Conservation (phyloP, 2,329 filamentous ascomycete genomes). For the Ceratocystiopsis sp. region DNA sequence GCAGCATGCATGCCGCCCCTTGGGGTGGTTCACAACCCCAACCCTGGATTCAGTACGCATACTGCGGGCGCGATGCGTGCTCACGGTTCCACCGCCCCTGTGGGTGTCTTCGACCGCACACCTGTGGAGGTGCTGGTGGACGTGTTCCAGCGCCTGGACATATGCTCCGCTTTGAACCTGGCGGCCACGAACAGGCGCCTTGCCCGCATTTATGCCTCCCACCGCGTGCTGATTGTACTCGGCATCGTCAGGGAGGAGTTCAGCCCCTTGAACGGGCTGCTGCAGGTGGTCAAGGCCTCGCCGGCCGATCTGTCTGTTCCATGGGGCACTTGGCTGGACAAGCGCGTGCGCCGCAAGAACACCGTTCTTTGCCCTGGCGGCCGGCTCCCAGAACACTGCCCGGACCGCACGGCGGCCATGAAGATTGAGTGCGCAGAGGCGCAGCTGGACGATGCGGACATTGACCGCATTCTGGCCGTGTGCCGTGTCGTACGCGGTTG, state of each 20-base stretch:
- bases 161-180: slow-evolving; percentile 23
- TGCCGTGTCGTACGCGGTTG: slow-evolving; percentile 21
- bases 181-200: slow-evolving; percentile 22
- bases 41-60: no score
- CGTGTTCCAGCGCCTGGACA: slow-evolving; percentile 27
- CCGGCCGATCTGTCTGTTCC: slow-evolving; percentile 17
- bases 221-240: slow-evolving; percentile 25
- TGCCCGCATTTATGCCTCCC: slow-evolving; percentile 21
- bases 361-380: slow-evolving; percentile 9
- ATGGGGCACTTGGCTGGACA: slow-evolving; percentile 21
- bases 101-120: slow-evolving; percentile 12
- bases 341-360: slow-evolving; percentile 21
- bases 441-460: slow-evolving; percentile 11
- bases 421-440: slow-evolving; percentile 3
- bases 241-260: slow-evolving; percentile 24
- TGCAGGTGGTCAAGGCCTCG: slow-evolving; percentile 28
- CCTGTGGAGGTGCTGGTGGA: slow-evolving; percentile 32
- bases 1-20: slow-evolving; percentile 4
- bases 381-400: slow-evolving; percentile 2
- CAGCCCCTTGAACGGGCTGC: slow-evolving; percentile 26
- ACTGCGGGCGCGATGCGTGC: no score
- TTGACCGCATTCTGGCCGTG: slow-evolving; percentile 16
- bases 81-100: slow-evolving; percentile 7
- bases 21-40: not conserved
- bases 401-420: not conserved